Percentiles rank a stretch among this genome's conserved stretches.
Conservation (phyloP, 345 rosid species). For the Ricinus communis region DNA sequence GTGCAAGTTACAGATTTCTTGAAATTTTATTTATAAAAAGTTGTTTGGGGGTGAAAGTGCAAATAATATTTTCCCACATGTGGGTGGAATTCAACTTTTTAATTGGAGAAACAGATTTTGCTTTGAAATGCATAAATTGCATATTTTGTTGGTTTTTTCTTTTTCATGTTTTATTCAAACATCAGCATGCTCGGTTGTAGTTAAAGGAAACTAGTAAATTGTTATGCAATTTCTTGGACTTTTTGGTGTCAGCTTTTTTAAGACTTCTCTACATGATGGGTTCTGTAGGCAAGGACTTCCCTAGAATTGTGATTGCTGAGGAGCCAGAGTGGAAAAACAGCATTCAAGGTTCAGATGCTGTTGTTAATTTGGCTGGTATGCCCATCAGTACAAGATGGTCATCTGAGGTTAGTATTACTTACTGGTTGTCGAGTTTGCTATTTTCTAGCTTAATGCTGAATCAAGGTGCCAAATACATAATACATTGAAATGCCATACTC, state of each 20-base stretch:
- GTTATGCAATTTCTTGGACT: background rate
- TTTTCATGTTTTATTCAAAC: background rate
- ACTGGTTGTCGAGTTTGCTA: background rate
- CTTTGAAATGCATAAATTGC: background rate
- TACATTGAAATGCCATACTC: background rate
- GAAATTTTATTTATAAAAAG: background rate
- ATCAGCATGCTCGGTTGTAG: background rate
- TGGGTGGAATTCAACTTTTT: background rate
- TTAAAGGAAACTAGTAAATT: background rate
- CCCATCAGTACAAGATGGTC: slow-evolving; percentile 97
- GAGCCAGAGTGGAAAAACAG: slow-evolving; percentile 74
- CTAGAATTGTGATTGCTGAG: slow-evolving; percentile 67
- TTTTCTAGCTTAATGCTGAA: background rate
- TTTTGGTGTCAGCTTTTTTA: background rate
- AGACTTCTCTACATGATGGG: slow-evolving; percentile 6
- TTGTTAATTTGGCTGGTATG: slow-evolving; percentile 90
- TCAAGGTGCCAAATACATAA: background rate
- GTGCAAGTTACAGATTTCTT: background rate
- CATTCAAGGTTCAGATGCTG: slow-evolving; percentile 75
- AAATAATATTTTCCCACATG: background rate
- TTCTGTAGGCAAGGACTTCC: slow-evolving; percentile 60
- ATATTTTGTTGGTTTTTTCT: background rate
- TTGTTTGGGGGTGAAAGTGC: background rate
- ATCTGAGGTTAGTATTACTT: slow-evolving; percentile 60
- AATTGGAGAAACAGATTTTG: background rate